phyloP scores from a whole-genome alignment of 768 basidiomycete species.

The Lactarius sanguifluus region DNA sequence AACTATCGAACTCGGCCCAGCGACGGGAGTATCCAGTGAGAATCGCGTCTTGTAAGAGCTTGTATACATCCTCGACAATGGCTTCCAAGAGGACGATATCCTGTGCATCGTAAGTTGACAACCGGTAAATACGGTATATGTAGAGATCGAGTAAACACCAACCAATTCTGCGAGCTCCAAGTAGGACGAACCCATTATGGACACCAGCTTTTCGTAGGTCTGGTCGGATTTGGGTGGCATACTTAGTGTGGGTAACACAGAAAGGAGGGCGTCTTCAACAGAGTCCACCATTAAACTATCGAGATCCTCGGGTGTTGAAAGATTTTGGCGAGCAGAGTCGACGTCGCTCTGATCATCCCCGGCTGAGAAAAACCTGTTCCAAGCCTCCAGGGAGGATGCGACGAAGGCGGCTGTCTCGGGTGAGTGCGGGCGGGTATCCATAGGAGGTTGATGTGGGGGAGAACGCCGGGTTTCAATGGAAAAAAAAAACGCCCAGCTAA shows the following conservation, averaged over 20 bases:
- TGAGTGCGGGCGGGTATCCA: background rate
- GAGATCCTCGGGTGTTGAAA: background rate
- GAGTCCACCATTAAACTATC: background rate
- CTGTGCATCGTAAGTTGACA: background rate
- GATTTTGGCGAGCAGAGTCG: background rate
- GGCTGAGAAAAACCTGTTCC: background rate
- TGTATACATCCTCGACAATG: background rate
- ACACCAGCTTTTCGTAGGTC: background rate
- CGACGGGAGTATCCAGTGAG: background rate
- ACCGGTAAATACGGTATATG: background rate
- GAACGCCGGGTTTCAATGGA: background rate
- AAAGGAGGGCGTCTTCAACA: background rate
- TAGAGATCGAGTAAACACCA: background rate
- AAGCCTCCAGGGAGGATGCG: background rate
- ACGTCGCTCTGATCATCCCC: background rate
- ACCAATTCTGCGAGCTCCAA: background rate
- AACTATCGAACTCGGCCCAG: slow-evolving; percentile 1
- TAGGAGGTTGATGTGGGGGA: background rate
- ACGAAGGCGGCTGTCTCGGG: background rate
- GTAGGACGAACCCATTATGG: background rate
- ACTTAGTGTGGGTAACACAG: too few relatives aligned
- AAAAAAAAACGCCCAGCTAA: background rate
- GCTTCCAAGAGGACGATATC: background rate
- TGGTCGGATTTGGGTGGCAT: background rate
- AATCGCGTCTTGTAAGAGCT: background rate